Conservation (phyloP, 2,329 filamentous ascomycete species). For the Elsinoe arachidis region DNA sequence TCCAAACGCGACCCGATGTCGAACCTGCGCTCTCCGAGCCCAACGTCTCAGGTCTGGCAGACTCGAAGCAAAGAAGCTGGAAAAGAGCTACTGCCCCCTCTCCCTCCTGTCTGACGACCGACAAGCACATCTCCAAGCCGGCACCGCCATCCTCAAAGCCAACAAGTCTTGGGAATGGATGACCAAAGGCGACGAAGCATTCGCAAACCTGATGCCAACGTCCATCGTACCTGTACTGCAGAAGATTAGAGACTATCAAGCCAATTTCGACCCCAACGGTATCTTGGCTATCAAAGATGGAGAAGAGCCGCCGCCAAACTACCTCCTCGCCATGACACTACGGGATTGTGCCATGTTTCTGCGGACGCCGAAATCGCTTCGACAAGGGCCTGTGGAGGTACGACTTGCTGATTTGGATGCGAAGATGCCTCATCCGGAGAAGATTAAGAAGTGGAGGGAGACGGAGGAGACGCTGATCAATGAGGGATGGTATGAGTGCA, state of each 20-base stretch:
- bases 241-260: constrained; percentile 31
- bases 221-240: constrained; percentile 24
- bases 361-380: constrained; percentile 20
- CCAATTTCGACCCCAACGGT: constrained; percentile 31
- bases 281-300: constrained; percentile 19
- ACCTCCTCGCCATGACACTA: constrained; percentile 39
- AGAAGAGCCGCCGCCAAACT: constrained; percentile 20
- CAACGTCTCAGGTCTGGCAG: constrained; percentile 21
- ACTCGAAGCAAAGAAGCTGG: constrained; percentile 16
- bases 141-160: constrained; percentile 19
- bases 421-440: constrained; percentile 32
- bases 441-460: constrained; percentile 33
- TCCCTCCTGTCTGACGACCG: constrained; percentile 28
- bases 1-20: constrained; percentile 31
- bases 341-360: constrained; percentile 41
- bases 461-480: constrained; percentile 33
- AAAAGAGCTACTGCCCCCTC: constrained; percentile 32
- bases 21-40: constrained; percentile 39
- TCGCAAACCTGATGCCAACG: not conserved
- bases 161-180: constrained; percentile 14
- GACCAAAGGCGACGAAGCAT: not conserved
- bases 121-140: constrained; percentile 20
- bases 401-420: constrained; percentile 40
- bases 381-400: constrained; percentile 27
- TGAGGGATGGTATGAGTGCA: constrained; percentile 35